These are phyloP conservation scores for Zygoascus flipseniorum DNA, from an alignment of 805 yeast species.

Conservation along the genomic window DNA sequence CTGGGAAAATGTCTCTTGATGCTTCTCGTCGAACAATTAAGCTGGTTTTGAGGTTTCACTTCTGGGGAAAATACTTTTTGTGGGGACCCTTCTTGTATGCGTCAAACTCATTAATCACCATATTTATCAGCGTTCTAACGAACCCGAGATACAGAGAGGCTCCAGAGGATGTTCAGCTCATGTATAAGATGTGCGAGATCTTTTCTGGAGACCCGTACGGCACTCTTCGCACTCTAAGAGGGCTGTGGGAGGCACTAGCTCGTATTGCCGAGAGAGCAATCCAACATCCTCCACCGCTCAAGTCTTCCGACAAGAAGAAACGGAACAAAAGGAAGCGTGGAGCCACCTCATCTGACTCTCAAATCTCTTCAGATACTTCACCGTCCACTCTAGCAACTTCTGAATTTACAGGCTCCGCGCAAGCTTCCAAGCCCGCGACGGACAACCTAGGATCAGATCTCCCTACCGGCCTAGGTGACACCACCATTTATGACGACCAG, in stretches of 20 bases:
- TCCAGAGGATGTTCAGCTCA: background rate
- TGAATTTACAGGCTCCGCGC: background rate
- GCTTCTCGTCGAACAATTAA: conserved; percentile 16
- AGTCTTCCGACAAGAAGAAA: background rate
- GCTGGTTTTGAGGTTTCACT: conserved; percentile 6
- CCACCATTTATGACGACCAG: background rate
- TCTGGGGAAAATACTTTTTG: conserved; percentile 7
- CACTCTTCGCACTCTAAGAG: background rate
- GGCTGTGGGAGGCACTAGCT: background rate
- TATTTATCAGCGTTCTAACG: conserved; percentile 8
- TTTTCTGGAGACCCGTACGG: background rate
- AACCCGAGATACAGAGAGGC: background rate
- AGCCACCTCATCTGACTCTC: background rate
- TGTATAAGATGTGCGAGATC: background rate
- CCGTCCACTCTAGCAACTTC: background rate
- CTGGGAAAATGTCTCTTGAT: conserved; percentile 14
- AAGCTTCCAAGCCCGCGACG: too few species aligned
- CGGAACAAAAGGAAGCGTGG: background rate
- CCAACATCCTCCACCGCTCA: background rate
- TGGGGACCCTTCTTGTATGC: conserved; percentile 11
- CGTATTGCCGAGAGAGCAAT: background rate
- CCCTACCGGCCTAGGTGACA: too few species aligned
- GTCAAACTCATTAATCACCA: conserved; percentile 12
- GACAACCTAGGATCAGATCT: too few species aligned
- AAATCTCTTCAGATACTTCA: background rate